Evolutionary conservation across 2,329 filamentous ascomycete species (phyloP), one percentile per base, ranked within the genome.

Genomic region (Cadophora sp.): DNA sequence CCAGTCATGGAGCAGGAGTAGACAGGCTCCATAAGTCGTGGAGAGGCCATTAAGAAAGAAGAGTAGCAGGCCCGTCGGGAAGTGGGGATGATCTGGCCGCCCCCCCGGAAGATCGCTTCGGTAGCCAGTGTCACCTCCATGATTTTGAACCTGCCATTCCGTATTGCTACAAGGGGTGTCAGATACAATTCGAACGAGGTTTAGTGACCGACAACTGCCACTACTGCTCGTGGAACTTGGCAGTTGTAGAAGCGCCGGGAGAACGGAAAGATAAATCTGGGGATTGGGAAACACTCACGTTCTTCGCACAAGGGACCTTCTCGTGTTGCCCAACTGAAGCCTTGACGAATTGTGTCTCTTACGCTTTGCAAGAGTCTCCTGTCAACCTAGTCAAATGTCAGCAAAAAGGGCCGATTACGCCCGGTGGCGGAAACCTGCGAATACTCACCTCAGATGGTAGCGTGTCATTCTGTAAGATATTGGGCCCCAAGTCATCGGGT

Each of bases 301-400:
- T 99, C 96, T 90, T 99, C 96, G 79, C 96, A 98, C 30, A 99
- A 84, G 20, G 96, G 96, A 0, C 96, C 96, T 86, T 99, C 96
- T 70, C 96, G 86, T 39, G 94, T 93, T 59, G 93, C 96, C 96
- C 96, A 99, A 78, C 91, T 94, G 80, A 99, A 99, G 39, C 96
- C 96, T 80, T 99, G 96, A 58, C 93, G 90, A 74, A 99, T 93
- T 8, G 92, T 95, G 78, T 99, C 96, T 73, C 94, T 90, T 53
- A 97, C 95, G 43, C 89, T 91, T 74, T 90, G 89, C 39, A 99
- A 86, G 22, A 94, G 85, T 79, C 95, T 96, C 81, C 96, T 96
- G 81, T 99, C 94, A 68, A 98, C 93, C 87, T 89, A 60, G 64
- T 62, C 41, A 64, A 76, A 50, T 59, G 66, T 76, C 59, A 76